Base-by-base conservation (phyloP, 495 filamentous ascomycete species). In the Staphylotrichum longicolle region DNA sequence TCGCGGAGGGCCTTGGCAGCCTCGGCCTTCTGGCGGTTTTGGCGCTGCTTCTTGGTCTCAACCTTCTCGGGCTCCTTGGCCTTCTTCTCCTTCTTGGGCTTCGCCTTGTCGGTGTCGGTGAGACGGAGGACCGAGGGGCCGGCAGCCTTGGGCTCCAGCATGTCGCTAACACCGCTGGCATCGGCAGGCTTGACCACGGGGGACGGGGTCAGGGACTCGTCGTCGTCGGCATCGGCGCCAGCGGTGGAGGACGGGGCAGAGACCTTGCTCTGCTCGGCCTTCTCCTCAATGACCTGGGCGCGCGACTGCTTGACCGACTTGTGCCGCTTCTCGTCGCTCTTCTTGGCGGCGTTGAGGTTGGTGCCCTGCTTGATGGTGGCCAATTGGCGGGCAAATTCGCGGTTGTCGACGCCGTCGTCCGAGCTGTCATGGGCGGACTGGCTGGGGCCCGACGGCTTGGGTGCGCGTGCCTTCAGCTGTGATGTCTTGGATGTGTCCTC, bases 31-130 rank as follows among this genome's bases (percentile, higher is more conserved):
- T 85, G 80, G 41, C 84, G 82, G 75, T 94, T 90, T 78, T 94
- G 90, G 53, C 91, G 86, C 77, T 93, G 89, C 81, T 95, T 96
- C 86, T 96, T 95, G 33, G 86, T 89, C 76, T 93, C 88, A 11
- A 79, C 81, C 54, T 75, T 73, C 60, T 85, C 79, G 15, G 73
- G 64, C 51, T 75, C 68, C 68, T 82, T 80, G 58, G 77, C 66
- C 78, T 88, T 88, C 70, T 81, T 76, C 73, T 86, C 82, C 78
- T 86, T 88, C 48, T 83, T 64, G 9, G 58, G 74, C 66, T 85
- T 82, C 47, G 76, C 76, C 48, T 82, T 80, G 64, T 88, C 83
- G 37, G 83, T 78, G 46, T 85, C 85, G 47, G 87, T 92, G 48
- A 96, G 75, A 27, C 89, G 86, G 41, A 96, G 82, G 44, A 91